phyloP scores from a whole-genome alignment of 2,329 filamentous ascomycete genomes.

The Aspergillus sp. region DNA sequence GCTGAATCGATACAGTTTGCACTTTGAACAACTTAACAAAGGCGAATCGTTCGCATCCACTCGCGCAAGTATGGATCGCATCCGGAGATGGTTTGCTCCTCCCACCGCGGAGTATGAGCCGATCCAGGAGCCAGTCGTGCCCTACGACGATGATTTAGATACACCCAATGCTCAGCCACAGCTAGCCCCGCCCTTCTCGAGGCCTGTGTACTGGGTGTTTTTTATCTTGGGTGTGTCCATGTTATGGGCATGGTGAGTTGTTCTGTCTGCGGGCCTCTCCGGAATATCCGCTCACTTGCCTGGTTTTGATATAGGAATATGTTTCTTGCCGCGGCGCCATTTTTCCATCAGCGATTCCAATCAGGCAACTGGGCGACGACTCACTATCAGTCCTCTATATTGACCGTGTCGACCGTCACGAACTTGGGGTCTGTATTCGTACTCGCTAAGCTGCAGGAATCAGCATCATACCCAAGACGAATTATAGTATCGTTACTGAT shows the following conservation, averaged over 20 bases:
- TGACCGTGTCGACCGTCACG: constrained; percentile 80
- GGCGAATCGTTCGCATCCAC: neutral
- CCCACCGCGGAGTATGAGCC: constrained; percentile 30
- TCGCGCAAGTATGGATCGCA: constrained; percentile 31
- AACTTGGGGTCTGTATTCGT: constrained; percentile 76
- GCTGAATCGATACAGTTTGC: neutral
- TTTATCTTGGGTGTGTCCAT: constrained; percentile 83
- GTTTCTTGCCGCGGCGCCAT: constrained; percentile 92
- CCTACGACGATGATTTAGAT: constrained; percentile 32
- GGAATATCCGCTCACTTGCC: neutral
- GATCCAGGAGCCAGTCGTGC: constrained; percentile 25
- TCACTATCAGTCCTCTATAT: constrained; percentile 87
- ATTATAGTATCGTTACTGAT: constrained; percentile 76
- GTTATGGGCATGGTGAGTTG: constrained; percentile 89
- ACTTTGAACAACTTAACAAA: neutral
- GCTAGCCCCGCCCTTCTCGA: constrained; percentile 62
- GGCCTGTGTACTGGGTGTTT: constrained; percentile 84
- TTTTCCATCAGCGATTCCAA: constrained; percentile 82
- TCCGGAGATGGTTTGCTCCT: constrained; percentile 34
- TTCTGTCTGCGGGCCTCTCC: neutral
- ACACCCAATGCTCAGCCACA: constrained; percentile 11
- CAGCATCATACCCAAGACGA: constrained; percentile 83
- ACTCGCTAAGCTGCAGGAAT: constrained; percentile 75
- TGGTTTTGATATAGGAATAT: constrained; percentile 70
- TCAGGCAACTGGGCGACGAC: constrained; percentile 68